These are phyloP conservation scores for Cutaneotrichosporon sp. DNA, from an alignment of 1,284 basidiomycete species.

Conservation along the genomic window DNA sequence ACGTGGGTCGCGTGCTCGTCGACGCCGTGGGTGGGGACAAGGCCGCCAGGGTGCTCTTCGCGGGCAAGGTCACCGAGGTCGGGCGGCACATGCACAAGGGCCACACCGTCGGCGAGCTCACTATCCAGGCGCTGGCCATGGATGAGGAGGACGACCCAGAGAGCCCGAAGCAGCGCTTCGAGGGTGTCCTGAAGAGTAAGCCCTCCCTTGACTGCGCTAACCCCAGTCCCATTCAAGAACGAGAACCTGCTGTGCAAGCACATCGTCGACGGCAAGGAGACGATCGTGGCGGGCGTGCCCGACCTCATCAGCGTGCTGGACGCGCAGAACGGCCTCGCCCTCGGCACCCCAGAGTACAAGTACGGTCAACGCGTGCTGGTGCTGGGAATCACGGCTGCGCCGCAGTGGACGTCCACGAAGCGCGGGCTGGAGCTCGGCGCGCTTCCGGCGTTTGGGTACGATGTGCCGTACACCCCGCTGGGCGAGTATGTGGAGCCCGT, in stretches of 20 bases:
- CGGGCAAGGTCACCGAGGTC: constrained; percentile 61
- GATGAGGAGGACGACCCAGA: constrained; percentile 56
- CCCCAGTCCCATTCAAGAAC: constrained; percentile 60
- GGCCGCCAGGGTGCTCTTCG: constrained; percentile 60
- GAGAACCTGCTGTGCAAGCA: constrained; percentile 61
- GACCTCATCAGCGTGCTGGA: constrained; percentile 63
- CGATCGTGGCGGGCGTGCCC: constrained; percentile 59
- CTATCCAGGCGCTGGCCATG: constrained; percentile 55
- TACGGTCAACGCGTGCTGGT: constrained; percentile 63
- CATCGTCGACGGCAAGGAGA: constrained; percentile 37
- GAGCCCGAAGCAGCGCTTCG: background rate
- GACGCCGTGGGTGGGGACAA: constrained; percentile 59
- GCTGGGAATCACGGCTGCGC: constrained; percentile 61
- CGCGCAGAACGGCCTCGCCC: constrained; percentile 60
- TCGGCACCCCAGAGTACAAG: constrained; percentile 60
- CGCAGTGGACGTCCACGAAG: constrained; percentile 61
- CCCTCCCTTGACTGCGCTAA: background rate
- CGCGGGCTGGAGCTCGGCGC: constrained; percentile 57
- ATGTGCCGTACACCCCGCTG: constrained; percentile 43
- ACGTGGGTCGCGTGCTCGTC: constrained; percentile 52
- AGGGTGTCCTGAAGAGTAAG: background rate
- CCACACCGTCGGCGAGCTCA: constrained; percentile 59
- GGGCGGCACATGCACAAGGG: constrained; percentile 57
- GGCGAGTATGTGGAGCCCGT: constrained; percentile 45
- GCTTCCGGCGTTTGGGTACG: constrained; percentile 35